These are phyloP conservation scores for Fusarium siculi DNA, from an alignment of 2,329 filamentous ascomycete genomes.

Conservation along the genomic window DNA sequence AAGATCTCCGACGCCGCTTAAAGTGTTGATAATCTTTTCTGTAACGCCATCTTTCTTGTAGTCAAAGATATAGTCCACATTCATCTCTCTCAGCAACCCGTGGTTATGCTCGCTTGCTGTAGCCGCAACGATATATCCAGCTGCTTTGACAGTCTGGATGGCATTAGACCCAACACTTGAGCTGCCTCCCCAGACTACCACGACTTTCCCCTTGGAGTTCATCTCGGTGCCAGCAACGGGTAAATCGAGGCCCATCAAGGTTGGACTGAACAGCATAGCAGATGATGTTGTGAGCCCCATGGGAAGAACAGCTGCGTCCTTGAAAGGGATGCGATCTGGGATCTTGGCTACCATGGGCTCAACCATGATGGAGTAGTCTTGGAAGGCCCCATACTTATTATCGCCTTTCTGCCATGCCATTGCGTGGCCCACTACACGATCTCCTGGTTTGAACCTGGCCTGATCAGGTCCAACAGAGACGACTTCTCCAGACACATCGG, in stretches of 20 bases:
- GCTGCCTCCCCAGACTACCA: neutral
- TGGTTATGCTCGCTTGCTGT: neutral
- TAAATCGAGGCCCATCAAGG: neutral
- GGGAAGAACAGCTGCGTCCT: neutral
- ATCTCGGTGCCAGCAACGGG: neutral
- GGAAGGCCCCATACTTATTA: neutral
- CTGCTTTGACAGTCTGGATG: neutral
- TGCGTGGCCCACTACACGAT: neutral
- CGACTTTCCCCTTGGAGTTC: neutral
- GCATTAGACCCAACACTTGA: neutral
- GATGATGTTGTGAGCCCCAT: neutral
- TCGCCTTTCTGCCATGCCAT: neutral
- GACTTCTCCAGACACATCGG: neutral
- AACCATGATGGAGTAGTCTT: neutral
- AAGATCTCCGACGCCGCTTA: neutral
- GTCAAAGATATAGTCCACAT: neutral
- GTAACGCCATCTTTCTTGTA: neutral
- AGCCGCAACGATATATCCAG: neutral
- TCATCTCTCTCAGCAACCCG: neutral
- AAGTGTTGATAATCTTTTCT: neutral
- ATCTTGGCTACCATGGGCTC: neutral
- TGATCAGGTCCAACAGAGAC: neutral
- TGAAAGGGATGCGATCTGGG: neutral
- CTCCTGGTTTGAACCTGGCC: accelerated
- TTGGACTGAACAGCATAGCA: neutral